Evolutionary conservation across 78 protist genomes (phyloP).

Genomic region (Pigoraptor vietnamica): DNA sequence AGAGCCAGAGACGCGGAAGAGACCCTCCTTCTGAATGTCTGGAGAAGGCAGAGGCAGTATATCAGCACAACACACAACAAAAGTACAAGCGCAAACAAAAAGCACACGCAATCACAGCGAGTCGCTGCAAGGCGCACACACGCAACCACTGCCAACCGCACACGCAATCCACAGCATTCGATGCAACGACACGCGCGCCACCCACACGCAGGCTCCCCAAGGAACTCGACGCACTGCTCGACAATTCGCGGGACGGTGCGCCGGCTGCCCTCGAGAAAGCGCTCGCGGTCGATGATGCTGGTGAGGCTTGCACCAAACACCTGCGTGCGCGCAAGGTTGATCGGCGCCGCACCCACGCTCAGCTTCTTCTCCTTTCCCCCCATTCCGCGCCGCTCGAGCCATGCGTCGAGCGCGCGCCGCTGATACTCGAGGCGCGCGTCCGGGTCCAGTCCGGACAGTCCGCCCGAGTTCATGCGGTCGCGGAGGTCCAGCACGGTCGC

Average conservation of each 20-base stretch:
- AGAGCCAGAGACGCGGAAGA: neutral
- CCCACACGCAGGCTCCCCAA: neutral
- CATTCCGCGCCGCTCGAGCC: neutral
- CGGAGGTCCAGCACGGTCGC: neutral
- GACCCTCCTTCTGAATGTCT: neutral
- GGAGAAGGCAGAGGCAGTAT: neutral
- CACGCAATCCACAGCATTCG: neutral
- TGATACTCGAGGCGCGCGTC: neutral
- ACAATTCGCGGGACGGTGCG: neutral
- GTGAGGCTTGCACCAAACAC: neutral
- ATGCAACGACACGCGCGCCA: neutral
- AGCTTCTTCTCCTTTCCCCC: neutral
- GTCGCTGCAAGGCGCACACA: no score
- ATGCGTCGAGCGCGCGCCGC: neutral
- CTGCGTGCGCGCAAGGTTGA: neutral
- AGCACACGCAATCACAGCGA: no score
- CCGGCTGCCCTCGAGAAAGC: neutral
- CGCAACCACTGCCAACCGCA: no score
- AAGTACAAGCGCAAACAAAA: neutral
- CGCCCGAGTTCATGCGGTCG: neutral
- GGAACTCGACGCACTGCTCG: neutral
- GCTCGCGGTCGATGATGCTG: neutral
- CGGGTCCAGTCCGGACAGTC: neutral
- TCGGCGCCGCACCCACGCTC: neutral
- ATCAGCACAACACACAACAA: neutral